These are phyloP conservation scores for Suillus bovinus DNA, from an alignment of 768 basidiomycete genomes.

Conservation along the genomic window DNA sequence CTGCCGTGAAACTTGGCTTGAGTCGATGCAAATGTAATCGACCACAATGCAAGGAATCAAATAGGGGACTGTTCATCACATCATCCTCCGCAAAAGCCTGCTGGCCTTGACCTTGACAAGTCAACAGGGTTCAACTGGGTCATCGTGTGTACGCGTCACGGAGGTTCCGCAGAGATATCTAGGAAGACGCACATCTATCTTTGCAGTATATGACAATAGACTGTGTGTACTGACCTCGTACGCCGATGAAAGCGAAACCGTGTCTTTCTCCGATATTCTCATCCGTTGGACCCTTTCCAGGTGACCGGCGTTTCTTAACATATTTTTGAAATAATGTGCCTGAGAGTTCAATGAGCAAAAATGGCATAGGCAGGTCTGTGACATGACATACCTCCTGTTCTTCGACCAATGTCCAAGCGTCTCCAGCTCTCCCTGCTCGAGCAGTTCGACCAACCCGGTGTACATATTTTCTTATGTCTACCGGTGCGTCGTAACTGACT, in stretches of 20 bases:
- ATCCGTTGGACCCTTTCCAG: conserved; percentile 67
- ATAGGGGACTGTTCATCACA: background rate
- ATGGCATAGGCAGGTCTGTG: conserved; percentile 9
- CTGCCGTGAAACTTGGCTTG: background rate
- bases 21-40: background rate
- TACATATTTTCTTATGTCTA: conserved; percentile 99
- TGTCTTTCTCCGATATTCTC: conserved; percentile 60
- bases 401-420: conserved; percentile 95
- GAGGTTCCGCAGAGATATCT: conserved; percentile 32
- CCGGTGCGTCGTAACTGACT: conserved; percentile 91
- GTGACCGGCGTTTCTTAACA: conserved; percentile 75
- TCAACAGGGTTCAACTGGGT: conserved; percentile 1
- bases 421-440: conserved; percentile 83
- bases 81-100: background rate
- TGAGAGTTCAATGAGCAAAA: conserved; percentile 27
- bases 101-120: background rate
- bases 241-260: conserved; percentile 50
- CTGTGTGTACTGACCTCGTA: conserved; percentile 62
- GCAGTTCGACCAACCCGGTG: conserved; percentile 97
- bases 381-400: conserved; percentile 70
- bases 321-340: conserved; percentile 86
- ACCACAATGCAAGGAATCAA: no score
- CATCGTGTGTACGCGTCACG: conserved; percentile 29
- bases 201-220: background rate
- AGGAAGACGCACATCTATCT: conserved; percentile 11